Conservation (phyloP, 208 protist genomes). For the Leptomonas pyrrhocoris region DNA sequence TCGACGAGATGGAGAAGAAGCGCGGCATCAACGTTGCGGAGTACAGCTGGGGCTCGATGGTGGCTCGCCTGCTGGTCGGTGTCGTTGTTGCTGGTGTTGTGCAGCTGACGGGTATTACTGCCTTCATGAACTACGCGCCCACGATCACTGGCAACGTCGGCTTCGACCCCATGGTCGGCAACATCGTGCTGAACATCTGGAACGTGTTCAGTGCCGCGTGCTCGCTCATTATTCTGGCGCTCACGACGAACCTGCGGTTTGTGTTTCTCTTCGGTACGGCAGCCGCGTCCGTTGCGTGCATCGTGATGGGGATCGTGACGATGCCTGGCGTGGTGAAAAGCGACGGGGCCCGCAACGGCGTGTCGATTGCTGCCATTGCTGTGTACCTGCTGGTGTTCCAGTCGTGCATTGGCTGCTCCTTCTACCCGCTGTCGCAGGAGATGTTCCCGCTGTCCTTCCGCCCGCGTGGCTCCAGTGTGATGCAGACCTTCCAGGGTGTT, state of each 20-base stretch:
- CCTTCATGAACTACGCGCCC: constrained; percentile 86
- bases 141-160: constrained; percentile 71
- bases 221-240: constrained; percentile 58
- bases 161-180: constrained; percentile 63
- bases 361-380: constrained; percentile 75
- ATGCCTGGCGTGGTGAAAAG: constrained; percentile 62
- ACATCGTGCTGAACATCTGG: constrained; percentile 83
- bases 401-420: constrained; percentile 72
- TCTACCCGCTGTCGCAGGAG: constrained; percentile 79
- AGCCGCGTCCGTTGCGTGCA: constrained; percentile 54
- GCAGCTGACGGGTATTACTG: constrained; percentile 85
- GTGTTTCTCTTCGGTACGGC: constrained; percentile 59
- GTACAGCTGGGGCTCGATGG: constrained; percentile 56
- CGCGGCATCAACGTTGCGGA: constrained; percentile 24
- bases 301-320: constrained; percentile 71
- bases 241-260: constrained; percentile 62
- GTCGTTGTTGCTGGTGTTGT: constrained; percentile 51
- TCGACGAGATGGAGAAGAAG: constrained; percentile 24
- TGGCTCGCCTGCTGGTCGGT: constrained; percentile 45
- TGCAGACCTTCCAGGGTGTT: constrained; percentile 66
- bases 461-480: constrained; percentile 60
- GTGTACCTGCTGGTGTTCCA: constrained; percentile 81
- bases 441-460: constrained; percentile 81
- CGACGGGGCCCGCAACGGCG: constrained; percentile 50
- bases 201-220: constrained; percentile 79